phyloP scores from a whole-genome alignment of 2,329 filamentous ascomycete genomes.

The Chrysosphaeria jannelii region DNA sequence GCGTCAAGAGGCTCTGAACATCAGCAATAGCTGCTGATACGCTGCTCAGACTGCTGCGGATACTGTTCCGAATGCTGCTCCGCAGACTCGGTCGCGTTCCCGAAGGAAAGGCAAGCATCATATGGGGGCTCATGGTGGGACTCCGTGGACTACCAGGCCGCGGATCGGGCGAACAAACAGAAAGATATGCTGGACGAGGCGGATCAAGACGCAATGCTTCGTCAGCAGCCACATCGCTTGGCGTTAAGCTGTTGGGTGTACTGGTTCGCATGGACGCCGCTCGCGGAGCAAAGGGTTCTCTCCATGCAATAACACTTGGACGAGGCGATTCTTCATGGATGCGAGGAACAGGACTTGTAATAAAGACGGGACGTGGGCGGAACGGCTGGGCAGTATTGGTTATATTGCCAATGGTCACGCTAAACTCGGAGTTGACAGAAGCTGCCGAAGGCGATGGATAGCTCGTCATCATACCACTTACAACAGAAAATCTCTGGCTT shows the following conservation, averaged over 20 bases:
- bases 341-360: conserved; percentile 3
- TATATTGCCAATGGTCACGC: conserved; percentile 3
- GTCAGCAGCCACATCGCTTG: background rate
- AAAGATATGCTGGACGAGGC: conserved; percentile 2
- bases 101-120: conserved; percentile 5
- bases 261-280: background rate
- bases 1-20: conserved; percentile 3
- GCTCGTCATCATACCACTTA: conserved; percentile 1
- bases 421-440: conserved; percentile 4
- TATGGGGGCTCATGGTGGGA: too few species aligned
- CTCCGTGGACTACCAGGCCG: too few species aligned
- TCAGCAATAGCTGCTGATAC: conserved; percentile 5
- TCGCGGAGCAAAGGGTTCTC: background rate
- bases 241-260: background rate
- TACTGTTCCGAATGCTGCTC: conserved; percentile 1
- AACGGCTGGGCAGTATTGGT: conserved; percentile 4
- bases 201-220: conserved; percentile 3
- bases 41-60: conserved; percentile 3
- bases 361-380: conserved; percentile 4
- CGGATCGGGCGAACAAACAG: conserved; percentile 3
- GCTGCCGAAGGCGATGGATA: conserved; percentile 2
- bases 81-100: background rate
- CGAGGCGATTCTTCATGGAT: conserved; percentile 3
- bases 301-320: conserved; percentile 1
- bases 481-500: too few species aligned